A percentile compares a stretch with the other conserved stretches of the same genome.
These are phyloP conservation scores for Fraxinus cuspidata DNA, from an alignment of 257 asterid species.

Conservation along the genomic window DNA sequence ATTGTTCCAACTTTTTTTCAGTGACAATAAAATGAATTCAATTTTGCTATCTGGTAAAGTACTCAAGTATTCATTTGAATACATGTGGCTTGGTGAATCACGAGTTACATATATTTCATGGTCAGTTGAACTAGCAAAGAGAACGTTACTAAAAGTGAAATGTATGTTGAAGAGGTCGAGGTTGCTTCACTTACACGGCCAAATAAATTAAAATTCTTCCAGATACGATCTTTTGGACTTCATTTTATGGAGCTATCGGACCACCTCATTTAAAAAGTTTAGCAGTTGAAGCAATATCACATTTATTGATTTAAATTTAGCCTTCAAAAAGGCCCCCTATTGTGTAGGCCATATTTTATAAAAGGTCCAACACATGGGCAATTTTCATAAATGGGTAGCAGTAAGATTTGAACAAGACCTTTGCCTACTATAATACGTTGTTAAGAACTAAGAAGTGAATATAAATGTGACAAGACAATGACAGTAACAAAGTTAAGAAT, in stretches of 20 bases:
- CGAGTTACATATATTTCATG: background rate
- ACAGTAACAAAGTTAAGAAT: background rate
- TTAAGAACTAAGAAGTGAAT: background rate
- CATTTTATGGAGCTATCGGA: background rate
- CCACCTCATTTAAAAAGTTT: background rate
- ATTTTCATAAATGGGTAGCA: background rate
- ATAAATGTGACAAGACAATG: background rate
- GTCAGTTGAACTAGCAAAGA: background rate
- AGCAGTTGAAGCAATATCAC: background rate
- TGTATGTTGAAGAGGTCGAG: background rate
- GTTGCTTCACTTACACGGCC: background rate
- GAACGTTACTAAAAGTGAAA: background rate
- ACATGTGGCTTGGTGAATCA: background rate
- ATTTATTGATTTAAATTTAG: background rate
- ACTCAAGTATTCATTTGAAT: background rate
- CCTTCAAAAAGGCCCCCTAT: background rate
- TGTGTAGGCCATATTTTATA: background rate
- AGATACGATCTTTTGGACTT: background rate
- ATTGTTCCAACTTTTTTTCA: background rate
- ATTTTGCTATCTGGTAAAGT: background rate
- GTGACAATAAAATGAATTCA: background rate
- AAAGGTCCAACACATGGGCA: background rate
- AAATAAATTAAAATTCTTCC: background rate
- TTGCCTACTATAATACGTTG: background rate
- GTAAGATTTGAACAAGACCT: background rate